phyloP scores from a whole-genome alignment of 2,329 filamentous ascomycete genomes.

The Aspergillus ochraceoroseus region DNA sequence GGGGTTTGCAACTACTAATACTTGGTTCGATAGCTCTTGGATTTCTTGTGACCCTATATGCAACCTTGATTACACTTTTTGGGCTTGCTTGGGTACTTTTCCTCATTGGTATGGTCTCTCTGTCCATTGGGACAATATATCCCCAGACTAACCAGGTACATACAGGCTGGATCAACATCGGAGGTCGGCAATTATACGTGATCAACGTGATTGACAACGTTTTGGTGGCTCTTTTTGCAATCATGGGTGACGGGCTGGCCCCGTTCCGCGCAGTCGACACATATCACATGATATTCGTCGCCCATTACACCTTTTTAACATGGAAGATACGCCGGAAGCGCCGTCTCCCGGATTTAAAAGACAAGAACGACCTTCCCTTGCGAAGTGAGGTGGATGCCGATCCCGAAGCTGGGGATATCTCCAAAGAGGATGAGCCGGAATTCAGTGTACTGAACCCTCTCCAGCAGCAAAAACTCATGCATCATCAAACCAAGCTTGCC shows the following conservation, averaged over 20 bases:
- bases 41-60: slow-evolving; percentile 79
- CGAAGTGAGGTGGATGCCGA: slow-evolving; percentile 42
- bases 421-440: slow-evolving; percentile 49
- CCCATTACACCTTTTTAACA: slow-evolving; percentile 63
- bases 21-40: slow-evolving; percentile 56
- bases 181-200: slow-evolving; percentile 62
- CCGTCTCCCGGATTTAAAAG: slow-evolving; percentile 56
- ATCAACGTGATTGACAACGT: slow-evolving; percentile 68
- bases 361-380: slow-evolving; percentile 64
- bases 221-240: slow-evolving; percentile 64
- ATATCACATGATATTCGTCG: slow-evolving; percentile 81
- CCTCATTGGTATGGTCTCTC: slow-evolving; percentile 58
- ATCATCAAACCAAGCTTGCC: slow-evolving; percentile 74
- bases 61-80: slow-evolving; percentile 75
- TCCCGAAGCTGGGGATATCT: slow-evolving; percentile 42
- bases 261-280: slow-evolving; percentile 77
- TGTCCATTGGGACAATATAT: no score
- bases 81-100: slow-evolving; percentile 88
- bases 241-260: slow-evolving; percentile 65
- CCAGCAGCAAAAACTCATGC: slow-evolving; percentile 65
- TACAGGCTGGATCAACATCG: slow-evolving; percentile 72
- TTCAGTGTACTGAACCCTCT: slow-evolving; percentile 59
- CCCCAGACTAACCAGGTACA: slow-evolving; percentile 2
- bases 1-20: slow-evolving; percentile 2
- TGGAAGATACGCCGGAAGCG: slow-evolving; percentile 62